A percentile compares a stretch with the other conserved stretches of the same genome.
phyloP scores from a whole-genome alignment of 139 green algal species.

The Desmodesmus armatus region DNA sequence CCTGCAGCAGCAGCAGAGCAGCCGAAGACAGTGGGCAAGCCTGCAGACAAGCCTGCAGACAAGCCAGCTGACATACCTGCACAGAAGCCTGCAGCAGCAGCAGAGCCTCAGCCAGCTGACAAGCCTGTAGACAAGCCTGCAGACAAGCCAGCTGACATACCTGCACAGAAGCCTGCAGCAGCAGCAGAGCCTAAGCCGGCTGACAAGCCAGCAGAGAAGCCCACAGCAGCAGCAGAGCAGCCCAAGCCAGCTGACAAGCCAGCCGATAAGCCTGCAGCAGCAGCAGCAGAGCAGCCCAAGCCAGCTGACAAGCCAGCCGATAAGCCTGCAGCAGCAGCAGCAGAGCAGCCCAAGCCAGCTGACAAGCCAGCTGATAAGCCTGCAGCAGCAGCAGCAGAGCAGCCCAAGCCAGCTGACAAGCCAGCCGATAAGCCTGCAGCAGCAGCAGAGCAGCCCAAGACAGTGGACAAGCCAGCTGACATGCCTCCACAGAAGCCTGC shows the following conservation, averaged over 20 bases:
- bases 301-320: not conserved
- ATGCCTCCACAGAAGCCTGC: not conserved
- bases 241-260: not conserved
- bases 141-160: too few relatives aligned
- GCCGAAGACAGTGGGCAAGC: not conserved
- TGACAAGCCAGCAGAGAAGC: not conserved
- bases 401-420: not conserved
- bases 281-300: not conserved
- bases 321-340: not conserved
- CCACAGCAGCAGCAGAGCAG: not conserved
- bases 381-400: not conserved
- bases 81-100: too few relatives aligned
- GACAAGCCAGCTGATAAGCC: too few relatives aligned
- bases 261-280: not conserved
- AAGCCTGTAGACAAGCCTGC: not conserved
- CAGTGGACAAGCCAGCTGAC: not conserved
- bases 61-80: too few relatives aligned
- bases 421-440: not conserved
- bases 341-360: too few relatives aligned
- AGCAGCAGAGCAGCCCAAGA: not conserved
- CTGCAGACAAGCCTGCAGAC: not conserved
- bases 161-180: too few relatives aligned
- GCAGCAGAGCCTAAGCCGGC: not conserved
- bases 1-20: not conserved
- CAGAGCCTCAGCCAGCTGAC: too few relatives aligned